A percentile compares a stretch with the other conserved stretches of the same genome.
Evolutionary conservation across 164 flowering plant genomes (phyloP).

Genomic region (Platanus orientalis): DNA sequence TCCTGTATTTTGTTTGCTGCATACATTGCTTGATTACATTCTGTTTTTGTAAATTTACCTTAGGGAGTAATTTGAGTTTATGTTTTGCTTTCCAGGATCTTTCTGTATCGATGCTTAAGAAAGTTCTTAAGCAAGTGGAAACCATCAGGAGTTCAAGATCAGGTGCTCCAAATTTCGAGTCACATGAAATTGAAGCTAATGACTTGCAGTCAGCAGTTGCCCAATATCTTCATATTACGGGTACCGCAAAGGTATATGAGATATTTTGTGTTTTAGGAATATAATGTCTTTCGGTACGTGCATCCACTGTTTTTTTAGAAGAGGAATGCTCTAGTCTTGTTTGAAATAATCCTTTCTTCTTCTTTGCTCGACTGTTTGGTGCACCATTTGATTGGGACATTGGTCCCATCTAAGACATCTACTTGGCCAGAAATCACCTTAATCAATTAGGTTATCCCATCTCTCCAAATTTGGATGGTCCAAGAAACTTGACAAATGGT

Average conservation of each 20-base stretch:
- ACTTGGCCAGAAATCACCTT: not conserved
- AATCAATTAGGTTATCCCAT: not conserved
- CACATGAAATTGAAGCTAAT: slow-evolving; percentile 76
- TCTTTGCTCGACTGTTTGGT: too few species aligned
- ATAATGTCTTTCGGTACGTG: too few species aligned
- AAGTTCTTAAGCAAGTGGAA: slow-evolving; percentile 71
- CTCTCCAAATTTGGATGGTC: not conserved
- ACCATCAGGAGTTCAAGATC: slow-evolving; percentile 70
- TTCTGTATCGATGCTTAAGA: slow-evolving; percentile 58
- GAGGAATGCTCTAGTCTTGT: too few species aligned
- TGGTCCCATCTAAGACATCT: too few species aligned
- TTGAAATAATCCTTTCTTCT: too few species aligned
- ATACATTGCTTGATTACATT: not conserved
- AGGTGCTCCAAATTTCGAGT: slow-evolving; percentile 76
- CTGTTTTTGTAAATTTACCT: not conserved
- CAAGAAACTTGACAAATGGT: not conserved
- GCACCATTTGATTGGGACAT: too few species aligned
- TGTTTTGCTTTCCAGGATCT: slow-evolving; percentile 50
- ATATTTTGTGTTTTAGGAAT: not conserved
- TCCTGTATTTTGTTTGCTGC: not conserved
- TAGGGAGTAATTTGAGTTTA: not conserved
- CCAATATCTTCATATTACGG: slow-evolving; percentile 71
- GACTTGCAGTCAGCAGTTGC: slow-evolving; percentile 66
- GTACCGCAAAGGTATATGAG: slow-evolving; percentile 55
- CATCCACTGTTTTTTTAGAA: too few species aligned